phyloP scores from a whole-genome alignment of 768 basidiomycete genomes.

The Lentinus brumalis region DNA sequence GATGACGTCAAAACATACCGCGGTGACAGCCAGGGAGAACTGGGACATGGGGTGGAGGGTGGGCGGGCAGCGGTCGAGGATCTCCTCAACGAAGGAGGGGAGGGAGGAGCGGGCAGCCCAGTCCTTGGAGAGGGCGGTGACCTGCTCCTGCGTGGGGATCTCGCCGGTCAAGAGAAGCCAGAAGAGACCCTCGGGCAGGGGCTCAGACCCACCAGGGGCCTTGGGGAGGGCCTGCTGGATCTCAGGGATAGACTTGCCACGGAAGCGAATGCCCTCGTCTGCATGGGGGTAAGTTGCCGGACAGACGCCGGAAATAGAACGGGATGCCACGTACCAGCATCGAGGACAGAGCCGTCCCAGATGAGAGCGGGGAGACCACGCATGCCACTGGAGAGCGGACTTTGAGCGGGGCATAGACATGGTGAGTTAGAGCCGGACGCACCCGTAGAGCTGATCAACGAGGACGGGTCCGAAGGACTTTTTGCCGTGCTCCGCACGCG shows the following conservation, averaged over 20 bases:
- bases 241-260: constrained; percentile 93
- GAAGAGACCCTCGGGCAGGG: constrained; percentile 92
- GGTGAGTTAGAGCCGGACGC: constrained; percentile 23
- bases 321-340: constrained; percentile 61
- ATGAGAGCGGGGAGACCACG: constrained; percentile 90
- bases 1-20: constrained; percentile 48
- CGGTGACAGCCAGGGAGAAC: constrained; percentile 94
- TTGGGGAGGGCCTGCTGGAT: constrained; percentile 86
- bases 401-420: constrained; percentile 11
- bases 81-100: constrained; percentile 94
- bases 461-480: constrained; percentile 91
- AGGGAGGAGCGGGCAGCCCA: constrained; percentile 93
- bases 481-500: constrained; percentile 85
- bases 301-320: not conserved
- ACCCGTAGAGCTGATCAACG: constrained; percentile 92
- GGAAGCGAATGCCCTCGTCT: constrained; percentile 99
- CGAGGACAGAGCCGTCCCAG: constrained; percentile 98
- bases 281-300: constrained; percentile 17
- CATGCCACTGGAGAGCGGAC: constrained; percentile 63
- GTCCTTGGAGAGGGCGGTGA: constrained; percentile 81
- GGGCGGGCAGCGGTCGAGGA: constrained; percentile 89
- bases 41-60: constrained; percentile 99
- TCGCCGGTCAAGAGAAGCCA: constrained; percentile 96
- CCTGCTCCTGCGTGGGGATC: constrained; percentile 89
- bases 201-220: constrained; percentile 85